Evolutionary conservation across 495 filamentous ascomycete species (phyloP), one percentile per base, ranked within the genome.

Genomic region (Rusavskia elegans): DNA sequence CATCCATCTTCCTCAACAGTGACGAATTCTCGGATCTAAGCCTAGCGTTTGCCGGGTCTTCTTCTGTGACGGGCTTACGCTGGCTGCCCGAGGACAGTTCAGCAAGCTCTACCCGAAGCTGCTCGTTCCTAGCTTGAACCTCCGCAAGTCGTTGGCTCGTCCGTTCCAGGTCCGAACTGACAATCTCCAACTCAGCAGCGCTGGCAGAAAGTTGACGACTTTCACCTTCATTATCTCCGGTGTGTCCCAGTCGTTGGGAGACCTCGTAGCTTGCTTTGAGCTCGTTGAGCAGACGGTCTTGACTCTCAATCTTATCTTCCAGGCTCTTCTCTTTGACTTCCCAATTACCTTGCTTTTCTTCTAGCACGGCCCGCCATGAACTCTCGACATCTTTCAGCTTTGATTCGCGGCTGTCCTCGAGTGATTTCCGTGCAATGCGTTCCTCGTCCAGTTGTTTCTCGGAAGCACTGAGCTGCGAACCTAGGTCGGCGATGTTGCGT

Each of bases 231-330:
- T 78, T 74, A 38, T 85, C 84, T 45, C 81, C 80, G 10, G 77
- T 74, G 48, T 78, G 79, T 7, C 82, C 90, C 48, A 97, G 71
- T 45, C 92, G 78, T 60, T 97, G 89, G 23, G 89, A 86, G 41
- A 99, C 93, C 63, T 99, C 92, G 61, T 95, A 96, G 65, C 81
- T 95, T 20, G 92, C 92, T 69, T 96, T 97, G 55, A 97, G 75
- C 59, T 97, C 92, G 62, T 86, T 95, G 48, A 99, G 65, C 39
- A 97, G 68, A 7, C 88, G 81, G 30, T 99, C 92, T 62, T 97
- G 92, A 57, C 83, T 90, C 63, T 95, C 92, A 20, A 94, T 72
- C 64, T 95, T 96, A 57, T 96, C 90, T 59, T 92, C 87, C 39
- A 96, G 68, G 39, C 77, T 84, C 64, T 84, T 85, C 71, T 99